A percentile compares a stretch with the other conserved stretches of the same genome.
phyloP scores from a whole-genome alignment of 352 stramenopile genomes.

The Globisporangium carolinianum region DNA sequence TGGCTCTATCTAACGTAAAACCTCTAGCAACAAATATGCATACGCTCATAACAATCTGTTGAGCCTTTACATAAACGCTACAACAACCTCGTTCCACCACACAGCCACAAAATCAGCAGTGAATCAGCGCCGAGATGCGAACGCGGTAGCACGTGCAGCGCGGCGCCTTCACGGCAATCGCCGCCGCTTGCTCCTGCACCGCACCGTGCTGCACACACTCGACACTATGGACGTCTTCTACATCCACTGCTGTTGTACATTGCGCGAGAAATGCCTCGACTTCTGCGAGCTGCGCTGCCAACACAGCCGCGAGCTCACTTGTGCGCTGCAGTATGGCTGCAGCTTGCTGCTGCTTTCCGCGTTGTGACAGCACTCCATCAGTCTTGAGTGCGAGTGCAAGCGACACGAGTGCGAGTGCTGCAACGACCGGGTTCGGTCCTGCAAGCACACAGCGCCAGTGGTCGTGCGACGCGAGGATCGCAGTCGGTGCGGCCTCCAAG shows the following conservation, averaged over 20 bases:
- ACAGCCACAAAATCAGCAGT: neutral
- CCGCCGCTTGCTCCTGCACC: neutral
- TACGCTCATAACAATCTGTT: neutral
- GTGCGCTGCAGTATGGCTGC: neutral
- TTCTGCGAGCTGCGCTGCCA: neutral
- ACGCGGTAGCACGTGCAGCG: slow-evolving; percentile 11
- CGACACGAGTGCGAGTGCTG: slow-evolving; percentile 9
- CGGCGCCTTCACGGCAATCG: neutral
- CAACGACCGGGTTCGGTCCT: slow-evolving; percentile 8
- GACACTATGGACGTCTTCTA: neutral
- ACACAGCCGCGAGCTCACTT: neutral
- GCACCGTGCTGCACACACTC: neutral
- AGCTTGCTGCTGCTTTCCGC: neutral
- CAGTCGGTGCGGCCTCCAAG: neutral
- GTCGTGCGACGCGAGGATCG: slow-evolving; percentile 5
- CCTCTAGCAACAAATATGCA: neutral
- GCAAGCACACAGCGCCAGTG: slow-evolving; percentile 2
- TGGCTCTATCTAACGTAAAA: neutral
- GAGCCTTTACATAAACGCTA: neutral
- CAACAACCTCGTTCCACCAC: neutral
- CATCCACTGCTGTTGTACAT: neutral
- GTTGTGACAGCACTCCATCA: too few relatives aligned
- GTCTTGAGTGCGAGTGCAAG: neutral
- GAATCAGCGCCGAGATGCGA: slow-evolving; percentile 13
- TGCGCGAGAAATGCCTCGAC: slow-evolving; percentile 6